Base-by-base conservation (phyloP, 768 basidiomycete genomes). In the Russula foetens region DNA sequence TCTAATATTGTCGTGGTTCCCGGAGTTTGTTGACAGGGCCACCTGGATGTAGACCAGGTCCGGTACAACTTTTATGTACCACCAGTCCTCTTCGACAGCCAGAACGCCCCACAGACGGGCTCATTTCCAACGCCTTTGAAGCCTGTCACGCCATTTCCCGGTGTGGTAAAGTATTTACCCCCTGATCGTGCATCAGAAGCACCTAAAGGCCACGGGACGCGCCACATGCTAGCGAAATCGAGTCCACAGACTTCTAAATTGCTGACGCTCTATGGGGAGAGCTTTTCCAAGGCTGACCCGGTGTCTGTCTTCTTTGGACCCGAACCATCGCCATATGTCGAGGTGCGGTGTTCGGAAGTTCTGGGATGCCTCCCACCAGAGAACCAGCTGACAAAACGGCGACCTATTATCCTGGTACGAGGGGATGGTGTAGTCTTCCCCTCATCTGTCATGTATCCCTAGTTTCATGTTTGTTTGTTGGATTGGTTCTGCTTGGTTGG, bases 41-140 rank as follows among this genome's bases (percentile, higher is more conserved):
- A 41, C 15, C 52, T 59, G 39, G 19, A 49, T 61, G 58, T 74
- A 86, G 92, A 95, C 69, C 89, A 93, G 82, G 82, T 92, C 55
- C 86, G 92, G 63, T 93, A 94, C 75, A 92, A 94, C 73, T 95
- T 94, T 73, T 94, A 92, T 69, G 86, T 94, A 14, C 92, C 92
- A 33, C 89, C 90, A 1, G 81, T 86, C 26, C 77, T 93, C 46
- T 90, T 88, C 70, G 89, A 92, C 75, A 84, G 84, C 67, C 88
- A 87, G 71, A 84, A 84, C 63, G 80, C 83, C n/a, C 76, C 83
- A 21, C 84, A 83, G 67, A 84, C 79, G 8, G 80, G 83, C 7
- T 85, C 88, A 23, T 91, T 86, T 79, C 87, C 88, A 33, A 82
- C 88, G 58, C 88, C 90, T 19, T 82, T 84, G 35, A 90, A 90